These are phyloP conservation scores for Flaveria floridana DNA, from an alignment of 140 eudicot species.

Conservation along the genomic window DNA sequence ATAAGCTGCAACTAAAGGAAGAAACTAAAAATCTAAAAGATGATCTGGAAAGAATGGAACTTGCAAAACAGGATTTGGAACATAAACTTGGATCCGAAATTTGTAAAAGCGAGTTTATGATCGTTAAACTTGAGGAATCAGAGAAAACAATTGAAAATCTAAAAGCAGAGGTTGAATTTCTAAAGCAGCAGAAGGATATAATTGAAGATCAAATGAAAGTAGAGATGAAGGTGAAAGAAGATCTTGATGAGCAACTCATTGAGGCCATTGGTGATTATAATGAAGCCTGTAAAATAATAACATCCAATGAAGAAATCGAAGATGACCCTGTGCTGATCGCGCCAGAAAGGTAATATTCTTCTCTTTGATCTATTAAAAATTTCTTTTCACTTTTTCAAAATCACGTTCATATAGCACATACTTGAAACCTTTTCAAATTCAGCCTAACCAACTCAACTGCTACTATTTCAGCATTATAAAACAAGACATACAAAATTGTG, in stretches of 20 bases:
- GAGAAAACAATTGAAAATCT: slow-evolving; percentile 38
- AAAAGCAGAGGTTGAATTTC: slow-evolving; percentile 46
- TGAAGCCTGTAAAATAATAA: slow-evolving; percentile 35
- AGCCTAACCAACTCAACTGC: background rate
- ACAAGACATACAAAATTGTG: slow-evolving; percentile 26
- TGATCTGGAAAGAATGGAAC: slow-evolving; percentile 36
- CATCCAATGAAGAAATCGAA: slow-evolving; percentile 40
- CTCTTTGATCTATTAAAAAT: slow-evolving; percentile 6
- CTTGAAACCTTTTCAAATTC: background rate
- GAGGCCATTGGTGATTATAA: slow-evolving; percentile 44
- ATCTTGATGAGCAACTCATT: slow-evolving; percentile 54
- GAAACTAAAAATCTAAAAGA: slow-evolving; percentile 37
- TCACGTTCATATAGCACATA: background rate
- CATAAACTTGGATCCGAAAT: slow-evolving; percentile 32
- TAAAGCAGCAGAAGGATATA: slow-evolving; percentile 41
- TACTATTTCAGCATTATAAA: slow-evolving; percentile 45
- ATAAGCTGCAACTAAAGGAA: slow-evolving; percentile 37
- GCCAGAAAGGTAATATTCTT: slow-evolving; percentile 48
- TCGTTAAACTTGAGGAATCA: slow-evolving; percentile 44
- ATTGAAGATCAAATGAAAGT: slow-evolving; percentile 45
- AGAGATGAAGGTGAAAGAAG: slow-evolving; percentile 41
- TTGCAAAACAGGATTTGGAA: slow-evolving; percentile 40
- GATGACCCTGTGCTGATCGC: slow-evolving; percentile 30
- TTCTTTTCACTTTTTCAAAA: background rate
- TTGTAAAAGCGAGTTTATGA: slow-evolving; percentile 33